Evolutionary conservation across 164 flowering plant species (phyloP).

Genomic region (Vitis rotundifolia): DNA sequence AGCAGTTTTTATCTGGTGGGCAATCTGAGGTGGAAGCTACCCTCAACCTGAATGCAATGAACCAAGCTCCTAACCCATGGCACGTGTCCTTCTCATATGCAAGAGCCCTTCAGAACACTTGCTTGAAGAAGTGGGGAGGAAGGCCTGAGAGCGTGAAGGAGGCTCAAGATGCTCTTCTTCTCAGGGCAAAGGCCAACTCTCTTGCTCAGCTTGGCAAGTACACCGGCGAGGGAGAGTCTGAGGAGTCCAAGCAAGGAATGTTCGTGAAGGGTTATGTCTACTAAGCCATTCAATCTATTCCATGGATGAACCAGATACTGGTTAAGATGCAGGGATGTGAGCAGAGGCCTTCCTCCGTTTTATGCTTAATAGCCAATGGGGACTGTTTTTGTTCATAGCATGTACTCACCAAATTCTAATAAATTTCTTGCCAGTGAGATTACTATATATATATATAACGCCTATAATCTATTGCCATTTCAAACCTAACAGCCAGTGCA

Average conservation of each 20-base stretch:
- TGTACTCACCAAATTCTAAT: not conserved
- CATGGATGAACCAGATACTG: slow-evolving; percentile 41
- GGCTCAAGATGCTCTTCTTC: slow-evolving; percentile 48
- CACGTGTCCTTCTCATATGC: slow-evolving; percentile 53
- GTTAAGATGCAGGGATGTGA: slow-evolving; percentile 34
- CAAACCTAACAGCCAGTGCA: no score
- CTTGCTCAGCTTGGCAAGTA: slow-evolving; percentile 62
- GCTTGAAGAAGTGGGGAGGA: slow-evolving; percentile 51
- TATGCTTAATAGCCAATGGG: not conserved
- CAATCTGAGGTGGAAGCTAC: slow-evolving; percentile 51
- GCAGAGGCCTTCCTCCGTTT: slow-evolving; percentile 12
- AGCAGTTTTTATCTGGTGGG: slow-evolving; percentile 51
- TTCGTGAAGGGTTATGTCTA: slow-evolving; percentile 53
- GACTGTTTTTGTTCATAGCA: not conserved
- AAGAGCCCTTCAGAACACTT: slow-evolving; percentile 50
- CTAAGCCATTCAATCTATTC: slow-evolving; percentile 37
- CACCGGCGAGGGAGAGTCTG: slow-evolving; percentile 56
- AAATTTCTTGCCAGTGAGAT: not conserved
- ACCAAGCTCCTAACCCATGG: slow-evolving; percentile 56
- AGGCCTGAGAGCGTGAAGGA: slow-evolving; percentile 42
- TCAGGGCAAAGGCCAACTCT: slow-evolving; percentile 50
- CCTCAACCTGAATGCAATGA: slow-evolving; percentile 51
- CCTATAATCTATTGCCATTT: not conserved
- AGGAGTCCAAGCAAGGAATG: slow-evolving; percentile 61
- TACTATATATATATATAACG: not conserved